Percentiles rank a stretch among this genome's conserved stretches.
Conservation (phyloP, 345 rosid species). For the Combretum micranthum region DNA sequence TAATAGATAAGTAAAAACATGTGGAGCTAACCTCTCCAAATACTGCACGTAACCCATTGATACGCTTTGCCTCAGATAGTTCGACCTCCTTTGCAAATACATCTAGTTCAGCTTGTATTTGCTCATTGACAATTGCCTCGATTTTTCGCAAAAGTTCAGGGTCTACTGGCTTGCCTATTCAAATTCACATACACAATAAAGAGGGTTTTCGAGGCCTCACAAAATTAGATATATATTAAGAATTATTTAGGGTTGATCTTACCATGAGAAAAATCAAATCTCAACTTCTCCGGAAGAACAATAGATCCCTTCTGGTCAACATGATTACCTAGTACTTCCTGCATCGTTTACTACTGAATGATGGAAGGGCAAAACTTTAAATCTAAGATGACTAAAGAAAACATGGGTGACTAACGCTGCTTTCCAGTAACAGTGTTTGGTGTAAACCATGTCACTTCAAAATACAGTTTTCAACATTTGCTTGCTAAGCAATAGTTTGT, state of each 20-base stretch:
- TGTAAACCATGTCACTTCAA: too few species aligned
- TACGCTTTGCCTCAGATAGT: constrained; percentile 67
- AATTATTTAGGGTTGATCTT: constrained; percentile 14
- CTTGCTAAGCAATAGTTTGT: too few species aligned
- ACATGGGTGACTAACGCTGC: background rate
- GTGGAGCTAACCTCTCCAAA: constrained; percentile 81
- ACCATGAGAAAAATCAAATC: constrained; percentile 99
- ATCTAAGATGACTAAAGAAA: background rate
- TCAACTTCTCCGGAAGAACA: constrained; percentile 91
- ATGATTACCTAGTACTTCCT: constrained; percentile 95
- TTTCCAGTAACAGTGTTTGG: too few species aligned
- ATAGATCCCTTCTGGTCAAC: constrained; percentile 98
- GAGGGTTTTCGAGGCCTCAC: constrained; percentile 8
- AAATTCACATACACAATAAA: constrained; percentile 7
- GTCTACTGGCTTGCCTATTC: constrained; percentile 76
- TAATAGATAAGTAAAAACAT: constrained; percentile 9
- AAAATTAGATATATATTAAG: background rate
- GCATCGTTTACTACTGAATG: constrained; percentile 12
- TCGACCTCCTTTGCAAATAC: constrained; percentile 76
- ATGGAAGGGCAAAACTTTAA: too few species aligned
- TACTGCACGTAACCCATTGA: constrained; percentile 84
- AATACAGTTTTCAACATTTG: too few species aligned
- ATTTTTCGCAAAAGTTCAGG: constrained; percentile 67
- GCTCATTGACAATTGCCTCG: constrained; percentile 81
- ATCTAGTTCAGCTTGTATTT: constrained; percentile 77